Evolutionary conservation across 495 filamentous ascomycete species (phyloP).

Genomic region (Xylaria curta): DNA sequence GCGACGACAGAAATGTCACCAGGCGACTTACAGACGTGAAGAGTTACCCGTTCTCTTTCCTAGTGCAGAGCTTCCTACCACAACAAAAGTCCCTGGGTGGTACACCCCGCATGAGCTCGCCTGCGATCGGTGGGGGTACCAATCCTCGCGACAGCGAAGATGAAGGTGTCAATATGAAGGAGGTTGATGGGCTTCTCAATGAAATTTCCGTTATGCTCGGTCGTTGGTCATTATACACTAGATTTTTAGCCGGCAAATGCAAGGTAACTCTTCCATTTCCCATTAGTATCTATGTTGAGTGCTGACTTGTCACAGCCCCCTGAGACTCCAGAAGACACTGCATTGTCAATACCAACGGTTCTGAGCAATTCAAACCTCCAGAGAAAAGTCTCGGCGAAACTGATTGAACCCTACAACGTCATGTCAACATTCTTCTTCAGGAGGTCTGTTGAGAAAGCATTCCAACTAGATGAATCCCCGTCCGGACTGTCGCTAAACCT

Average conservation of each 20-base stretch:
- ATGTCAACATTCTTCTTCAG: conserved; percentile 97
- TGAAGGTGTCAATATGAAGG: conserved; percentile 93
- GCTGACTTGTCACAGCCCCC: conserved; percentile 48
- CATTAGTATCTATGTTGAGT: not conserved
- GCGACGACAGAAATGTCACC: conserved; percentile 83
- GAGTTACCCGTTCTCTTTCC: conserved; percentile 94
- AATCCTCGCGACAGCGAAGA: conserved; percentile 69
- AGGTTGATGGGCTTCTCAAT: conserved; percentile 82
- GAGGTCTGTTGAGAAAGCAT: conserved; percentile 93
- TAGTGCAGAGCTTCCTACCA: conserved; percentile 92
- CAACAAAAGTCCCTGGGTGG: conserved; percentile 61
- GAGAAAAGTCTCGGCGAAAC: conserved; percentile 74
- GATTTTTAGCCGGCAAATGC: conserved; percentile 86
- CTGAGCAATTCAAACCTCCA: conserved; percentile 75
- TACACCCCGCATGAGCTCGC: conserved; percentile 64
- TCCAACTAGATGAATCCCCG: conserved; percentile 96
- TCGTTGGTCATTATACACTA: conserved; percentile 89
- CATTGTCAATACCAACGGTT: conserved; percentile 69
- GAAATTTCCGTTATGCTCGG: conserved; percentile 92
- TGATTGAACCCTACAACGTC: conserved; percentile 78
- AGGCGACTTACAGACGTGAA: conserved; percentile 90
- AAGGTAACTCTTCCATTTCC: conserved; percentile 54
- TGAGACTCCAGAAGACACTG: conserved; percentile 49
- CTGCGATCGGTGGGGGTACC: conserved; percentile 63
- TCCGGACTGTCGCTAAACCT: conserved; percentile 75